Base-by-base conservation (phyloP, 2,329 filamentous ascomycete genomes). In the Emericellopsis atlantica region DNA sequence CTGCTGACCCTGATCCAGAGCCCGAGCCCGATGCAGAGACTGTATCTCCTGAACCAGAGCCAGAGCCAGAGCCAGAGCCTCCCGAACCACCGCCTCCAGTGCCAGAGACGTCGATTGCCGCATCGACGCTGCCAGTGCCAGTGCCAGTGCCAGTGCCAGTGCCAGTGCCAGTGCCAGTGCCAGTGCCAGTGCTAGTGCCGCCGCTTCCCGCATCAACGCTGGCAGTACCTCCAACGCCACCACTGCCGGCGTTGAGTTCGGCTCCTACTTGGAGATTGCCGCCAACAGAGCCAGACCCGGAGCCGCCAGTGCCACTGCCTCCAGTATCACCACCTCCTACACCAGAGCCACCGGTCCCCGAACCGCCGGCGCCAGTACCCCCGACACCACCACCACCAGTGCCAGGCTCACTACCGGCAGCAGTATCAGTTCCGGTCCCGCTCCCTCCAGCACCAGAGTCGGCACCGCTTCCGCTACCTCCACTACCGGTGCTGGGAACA, bases 11-110 rank as follows among this genome's bases (percentile, higher is more conserved):
- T 8, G 33, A 35, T 4, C 33, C 33, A 35, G 8, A 10, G 33
- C 33, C 33, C 4, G 36, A 4, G 15, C 36, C 36, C 6, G 36
- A 37, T 8, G 5, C 36, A 21, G 36, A 37, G 15, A 4, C 36
- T 16, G 36, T 4, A 16, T 26, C 31, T 31, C 45, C 40, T 8
- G 35, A 35, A 11, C 45, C 42, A 11, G 38, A 39, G 9, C 43
- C 45, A 15, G 35, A 40, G 23, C 42, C 41, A 16, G 37, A 39
- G 11, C 23, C 23, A 8, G 37, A 29, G 14, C 37, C 37, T 9
- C 16, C 31, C 14, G 34, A 23, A 23, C 18, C n/a, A 21, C 18
- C 6, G 32, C 40, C 18, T 24, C 37, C 37, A 11, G 37, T 4
- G 18, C 8, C 37, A 24, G 21, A 14, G 32, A 35, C 9, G 18